Conservation (phyloP, 495 filamentous ascomycete species). For the Tuber calosporum region DNA sequence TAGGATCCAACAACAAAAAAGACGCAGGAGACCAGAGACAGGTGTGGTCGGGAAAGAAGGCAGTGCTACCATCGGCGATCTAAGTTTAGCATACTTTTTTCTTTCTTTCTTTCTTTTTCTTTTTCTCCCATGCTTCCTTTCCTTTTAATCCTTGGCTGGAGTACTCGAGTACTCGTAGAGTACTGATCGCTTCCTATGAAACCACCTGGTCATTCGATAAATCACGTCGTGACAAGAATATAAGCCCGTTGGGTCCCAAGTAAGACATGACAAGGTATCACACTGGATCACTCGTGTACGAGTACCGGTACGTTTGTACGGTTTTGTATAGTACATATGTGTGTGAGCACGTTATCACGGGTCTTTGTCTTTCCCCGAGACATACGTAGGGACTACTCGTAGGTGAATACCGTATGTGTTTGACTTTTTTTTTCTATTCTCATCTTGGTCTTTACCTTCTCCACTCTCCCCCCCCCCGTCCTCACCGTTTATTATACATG, state of each 20-base stretch:
- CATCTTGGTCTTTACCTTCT: background rate
- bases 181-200: background rate
- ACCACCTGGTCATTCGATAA: background rate
- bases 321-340: background rate
- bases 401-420: background rate
- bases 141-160: background rate
- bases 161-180: no score
- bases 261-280: background rate
- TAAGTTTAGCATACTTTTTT: background rate
- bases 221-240: background rate
- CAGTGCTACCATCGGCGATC: conserved; percentile 2
- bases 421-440: background rate
- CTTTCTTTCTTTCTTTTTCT: background rate
- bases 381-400: background rate
- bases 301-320: background rate
- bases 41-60: background rate
- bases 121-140: background rate
- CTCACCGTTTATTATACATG: background rate
- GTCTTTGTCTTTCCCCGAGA: background rate
- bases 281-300: background rate
- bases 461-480: no score
- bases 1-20: background rate
- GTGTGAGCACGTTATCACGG: background rate
- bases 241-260: background rate
- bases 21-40: background rate